phyloP scores from a whole-genome alignment of 371 early-diverging fungal genomes.

The Antonospora locustae region DNA sequence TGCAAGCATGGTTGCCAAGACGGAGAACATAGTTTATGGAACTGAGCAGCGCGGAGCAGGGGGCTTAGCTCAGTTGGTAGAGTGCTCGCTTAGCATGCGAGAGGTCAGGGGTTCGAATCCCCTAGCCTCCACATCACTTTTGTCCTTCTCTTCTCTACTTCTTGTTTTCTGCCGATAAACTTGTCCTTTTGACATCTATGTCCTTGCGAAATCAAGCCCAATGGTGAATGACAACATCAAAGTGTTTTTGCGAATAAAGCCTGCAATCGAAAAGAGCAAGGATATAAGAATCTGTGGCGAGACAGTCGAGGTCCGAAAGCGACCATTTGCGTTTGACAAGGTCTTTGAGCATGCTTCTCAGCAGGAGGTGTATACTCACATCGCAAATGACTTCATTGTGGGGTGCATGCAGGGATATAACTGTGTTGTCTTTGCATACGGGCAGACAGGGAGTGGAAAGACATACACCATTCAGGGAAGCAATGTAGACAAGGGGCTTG shows the following conservation, averaged over 20 bases:
- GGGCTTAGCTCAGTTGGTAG: constrained; percentile 60
- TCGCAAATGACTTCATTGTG: constrained; percentile 22
- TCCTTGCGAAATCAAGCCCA: too few species aligned
- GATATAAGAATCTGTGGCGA: too few species aligned
- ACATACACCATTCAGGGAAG: constrained; percentile 54
- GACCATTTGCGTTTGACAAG: constrained; percentile 36
- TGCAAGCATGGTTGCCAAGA: neutral
- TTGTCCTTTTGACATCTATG: too few species aligned
- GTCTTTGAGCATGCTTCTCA: constrained; percentile 29
- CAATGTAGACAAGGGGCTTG: constrained; percentile 18
- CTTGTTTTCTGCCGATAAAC: too few species aligned
- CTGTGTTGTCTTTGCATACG: constrained; percentile 54
- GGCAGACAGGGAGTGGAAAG: constrained; percentile 56
- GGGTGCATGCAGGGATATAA: constrained; percentile 43
- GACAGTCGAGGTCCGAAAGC: too few species aligned
- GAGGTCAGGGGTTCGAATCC: constrained; percentile 59
- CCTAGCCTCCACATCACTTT: constrained; percentile 55
- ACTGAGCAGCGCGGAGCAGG: constrained; percentile 21
- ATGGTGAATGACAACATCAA: too few species aligned
- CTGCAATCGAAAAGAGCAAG: too few species aligned
- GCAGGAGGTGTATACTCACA: constrained; percentile 24
- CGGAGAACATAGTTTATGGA: neutral
- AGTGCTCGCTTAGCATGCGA: constrained; percentile 61
- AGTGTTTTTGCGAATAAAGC: too few species aligned
- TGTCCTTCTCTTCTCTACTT: too few species aligned